Conservation (phyloP, 148 eudicot genomes). For the Heliosperma pusillum region DNA sequence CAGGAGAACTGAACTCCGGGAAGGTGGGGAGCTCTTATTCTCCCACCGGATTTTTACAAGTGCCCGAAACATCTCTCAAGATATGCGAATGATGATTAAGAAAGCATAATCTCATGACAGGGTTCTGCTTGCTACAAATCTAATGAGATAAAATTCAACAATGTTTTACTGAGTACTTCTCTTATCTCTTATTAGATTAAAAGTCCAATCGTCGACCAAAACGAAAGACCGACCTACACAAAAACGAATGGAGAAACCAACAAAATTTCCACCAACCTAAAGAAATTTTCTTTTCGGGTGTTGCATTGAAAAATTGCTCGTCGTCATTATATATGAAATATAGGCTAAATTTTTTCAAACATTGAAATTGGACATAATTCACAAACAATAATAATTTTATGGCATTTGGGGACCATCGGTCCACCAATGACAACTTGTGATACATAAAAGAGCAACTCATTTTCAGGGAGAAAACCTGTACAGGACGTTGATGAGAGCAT, state of each 20-base stretch:
- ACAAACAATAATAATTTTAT: neutral
- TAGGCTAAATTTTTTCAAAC: neutral
- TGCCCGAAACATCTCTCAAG: neutral
- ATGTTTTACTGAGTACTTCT: neutral
- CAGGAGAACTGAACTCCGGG: neutral
- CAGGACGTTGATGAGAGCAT: slow-evolving; percentile 20
- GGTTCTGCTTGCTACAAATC: neutral
- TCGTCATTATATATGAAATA: neutral
- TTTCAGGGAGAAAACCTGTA: slow-evolving; percentile 25
- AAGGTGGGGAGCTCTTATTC: neutral
- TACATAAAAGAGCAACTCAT: neutral
- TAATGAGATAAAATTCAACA: neutral
- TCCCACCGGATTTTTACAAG: neutral
- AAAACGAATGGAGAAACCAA: neutral
- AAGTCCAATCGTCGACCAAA: neutral
- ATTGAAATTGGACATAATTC: neutral
- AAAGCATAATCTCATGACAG: neutral
- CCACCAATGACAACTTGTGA: neutral
- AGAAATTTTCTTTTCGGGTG: neutral
- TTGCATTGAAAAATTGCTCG: neutral
- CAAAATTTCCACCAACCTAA: neutral
- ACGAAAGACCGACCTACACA: neutral
- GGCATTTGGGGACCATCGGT: neutral
- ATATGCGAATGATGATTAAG: neutral
- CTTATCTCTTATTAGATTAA: neutral